These are phyloP conservation scores for Fusarium dimerum DNA, from an alignment of 2,329 filamentous ascomycete genomes.

Conservation along the genomic window DNA sequence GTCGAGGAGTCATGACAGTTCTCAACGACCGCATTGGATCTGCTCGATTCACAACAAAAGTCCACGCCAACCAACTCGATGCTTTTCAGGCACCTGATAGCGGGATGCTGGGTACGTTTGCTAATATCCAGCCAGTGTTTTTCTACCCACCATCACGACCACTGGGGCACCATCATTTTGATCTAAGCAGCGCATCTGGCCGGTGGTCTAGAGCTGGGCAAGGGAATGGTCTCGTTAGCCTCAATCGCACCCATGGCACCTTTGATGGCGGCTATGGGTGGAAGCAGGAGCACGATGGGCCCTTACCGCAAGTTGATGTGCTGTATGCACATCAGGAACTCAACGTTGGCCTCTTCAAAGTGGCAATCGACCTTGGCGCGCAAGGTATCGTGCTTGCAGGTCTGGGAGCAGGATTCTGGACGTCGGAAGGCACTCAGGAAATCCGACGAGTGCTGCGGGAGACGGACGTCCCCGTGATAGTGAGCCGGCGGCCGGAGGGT, in stretches of 20 bases:
- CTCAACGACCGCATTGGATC: slow-evolving; percentile 62
- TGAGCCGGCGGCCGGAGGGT: slow-evolving; percentile 51
- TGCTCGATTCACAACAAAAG: slow-evolving; percentile 62
- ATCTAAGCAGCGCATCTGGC: slow-evolving; percentile 29
- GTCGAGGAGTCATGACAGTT: slow-evolving; percentile 59
- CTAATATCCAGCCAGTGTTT: slow-evolving; percentile 60
- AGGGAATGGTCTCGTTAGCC: not conserved
- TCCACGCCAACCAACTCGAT: slow-evolving; percentile 62
- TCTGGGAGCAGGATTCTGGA: slow-evolving; percentile 55
- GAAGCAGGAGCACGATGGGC: slow-evolving; percentile 17
- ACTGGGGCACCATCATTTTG: slow-evolving; percentile 46
- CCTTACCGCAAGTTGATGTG: slow-evolving; percentile 57
- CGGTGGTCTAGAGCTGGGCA: slow-evolving; percentile 7
- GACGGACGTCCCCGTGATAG: slow-evolving; percentile 49
- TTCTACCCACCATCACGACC: slow-evolving; percentile 56
- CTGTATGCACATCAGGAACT: slow-evolving; percentile 58
- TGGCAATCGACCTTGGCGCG: slow-evolving; percentile 51
- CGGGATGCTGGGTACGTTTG: slow-evolving; percentile 58
- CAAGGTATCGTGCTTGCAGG: slow-evolving; percentile 58
- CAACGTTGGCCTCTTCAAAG: slow-evolving; percentile 46
- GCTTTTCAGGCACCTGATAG: slow-evolving; percentile 61
- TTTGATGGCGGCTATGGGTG: not conserved
- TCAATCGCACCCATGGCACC: not conserved
- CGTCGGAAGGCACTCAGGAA: slow-evolving; percentile 37
- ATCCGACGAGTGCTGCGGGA: slow-evolving; percentile 46